phyloP scores from a whole-genome alignment of 2,329 filamentous ascomycete species.

The Alternaria conjuncta region DNA sequence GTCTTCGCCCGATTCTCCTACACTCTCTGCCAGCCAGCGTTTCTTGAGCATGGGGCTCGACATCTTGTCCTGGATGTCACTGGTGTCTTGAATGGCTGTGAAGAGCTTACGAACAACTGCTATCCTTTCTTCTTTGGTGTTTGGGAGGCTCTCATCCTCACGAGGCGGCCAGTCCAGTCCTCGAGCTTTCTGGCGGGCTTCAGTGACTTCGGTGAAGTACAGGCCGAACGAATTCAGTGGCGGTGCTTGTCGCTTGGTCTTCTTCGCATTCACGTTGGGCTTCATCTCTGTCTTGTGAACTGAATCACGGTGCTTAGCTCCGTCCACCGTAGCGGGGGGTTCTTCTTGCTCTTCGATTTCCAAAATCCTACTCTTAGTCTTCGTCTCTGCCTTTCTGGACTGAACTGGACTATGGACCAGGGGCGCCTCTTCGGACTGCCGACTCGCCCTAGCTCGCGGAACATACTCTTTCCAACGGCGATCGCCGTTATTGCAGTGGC shows the following conservation, averaged over 20 bases:
- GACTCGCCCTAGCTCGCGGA: background rate
- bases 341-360: background rate
- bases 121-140: background rate
- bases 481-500: background rate
- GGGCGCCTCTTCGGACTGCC: background rate
- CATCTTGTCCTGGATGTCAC: background rate
- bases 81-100: background rate
- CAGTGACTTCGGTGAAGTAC: background rate
- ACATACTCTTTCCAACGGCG: background rate
- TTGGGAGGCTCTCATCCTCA: background rate
- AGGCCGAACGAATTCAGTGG: background rate
- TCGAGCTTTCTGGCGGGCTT: background rate
- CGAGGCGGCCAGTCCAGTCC: background rate
- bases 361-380: background rate
- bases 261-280: background rate
- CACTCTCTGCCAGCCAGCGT: background rate
- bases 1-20: background rate
- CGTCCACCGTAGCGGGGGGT: background rate
- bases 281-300: background rate
- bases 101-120: background rate
- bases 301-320: background rate
- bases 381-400: background rate
- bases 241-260: background rate
- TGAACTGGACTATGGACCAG: background rate
- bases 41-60: background rate